Conservation (phyloP, 2,329 filamentous ascomycete species). For the Botryosphaeria dothidea region DNA sequence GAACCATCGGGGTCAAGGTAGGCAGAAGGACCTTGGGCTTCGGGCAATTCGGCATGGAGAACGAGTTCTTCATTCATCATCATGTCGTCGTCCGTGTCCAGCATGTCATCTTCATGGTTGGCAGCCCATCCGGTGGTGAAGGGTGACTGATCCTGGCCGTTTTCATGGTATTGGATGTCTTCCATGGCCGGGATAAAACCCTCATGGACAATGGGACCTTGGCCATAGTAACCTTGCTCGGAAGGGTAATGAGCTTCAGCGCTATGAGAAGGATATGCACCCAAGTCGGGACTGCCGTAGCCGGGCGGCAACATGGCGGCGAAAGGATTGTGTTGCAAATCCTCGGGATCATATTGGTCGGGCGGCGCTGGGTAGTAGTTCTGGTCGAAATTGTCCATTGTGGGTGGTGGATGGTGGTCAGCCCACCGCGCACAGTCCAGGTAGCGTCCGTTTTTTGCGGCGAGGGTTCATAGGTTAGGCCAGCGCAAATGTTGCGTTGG, state of each 20-base stretch:
- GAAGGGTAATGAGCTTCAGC: constrained; percentile 1
- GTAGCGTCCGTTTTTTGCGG: not conserved
- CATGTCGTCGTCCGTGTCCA: constrained; percentile 30
- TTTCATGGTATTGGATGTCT: constrained; percentile 28
- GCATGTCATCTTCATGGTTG: constrained; percentile 7
- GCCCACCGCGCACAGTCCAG: not conserved
- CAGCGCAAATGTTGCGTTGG: not conserved
- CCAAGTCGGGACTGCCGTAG: not conserved
- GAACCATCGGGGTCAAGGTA: constrained; percentile 39
- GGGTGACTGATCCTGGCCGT: constrained; percentile 13
- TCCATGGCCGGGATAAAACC: constrained; percentile 40
- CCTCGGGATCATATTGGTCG: constrained; percentile 4
- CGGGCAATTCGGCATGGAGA: constrained; percentile 25
- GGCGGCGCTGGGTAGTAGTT: constrained; percentile 1
- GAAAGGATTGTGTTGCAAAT: constrained; percentile 18
- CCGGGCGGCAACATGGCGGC: constrained; percentile 15
- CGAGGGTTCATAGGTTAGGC: not conserved
- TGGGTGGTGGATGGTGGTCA: not conserved
- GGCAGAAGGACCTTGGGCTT: constrained; percentile 32
- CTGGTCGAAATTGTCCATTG: constrained; percentile 4
- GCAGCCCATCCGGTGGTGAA: not conserved
- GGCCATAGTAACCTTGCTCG: constrained; percentile 15
- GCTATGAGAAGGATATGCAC: not conserved
- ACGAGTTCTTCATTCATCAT: constrained; percentile 23
- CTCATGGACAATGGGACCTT: constrained; percentile 37